These are phyloP conservation scores for Lyophyllum semitale DNA, from an alignment of 768 basidiomycete genomes.

Conservation along the genomic window DNA sequence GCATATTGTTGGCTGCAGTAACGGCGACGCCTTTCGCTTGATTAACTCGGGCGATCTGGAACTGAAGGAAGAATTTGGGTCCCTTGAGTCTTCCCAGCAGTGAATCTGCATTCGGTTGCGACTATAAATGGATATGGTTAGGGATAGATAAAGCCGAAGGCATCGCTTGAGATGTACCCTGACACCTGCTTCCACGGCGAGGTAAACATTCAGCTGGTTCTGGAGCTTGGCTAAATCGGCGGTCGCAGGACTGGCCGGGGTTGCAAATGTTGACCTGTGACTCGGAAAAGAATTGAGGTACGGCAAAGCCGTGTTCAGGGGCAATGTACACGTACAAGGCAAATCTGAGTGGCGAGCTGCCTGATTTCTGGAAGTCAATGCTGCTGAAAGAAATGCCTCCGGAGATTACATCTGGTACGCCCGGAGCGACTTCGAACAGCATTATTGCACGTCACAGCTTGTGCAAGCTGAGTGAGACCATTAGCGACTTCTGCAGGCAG, in stretches of 20 bases:
- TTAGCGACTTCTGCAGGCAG: slow-evolving; percentile 26
- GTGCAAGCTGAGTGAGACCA: slow-evolving; percentile 18
- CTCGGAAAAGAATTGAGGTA: not conserved
- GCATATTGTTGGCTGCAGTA: slow-evolving; percentile 26
- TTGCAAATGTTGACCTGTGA: slow-evolving; percentile 21
- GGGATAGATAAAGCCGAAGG: not conserved
- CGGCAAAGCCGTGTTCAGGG: no score
- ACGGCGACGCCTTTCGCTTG: slow-evolving; percentile 22
- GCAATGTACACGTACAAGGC: slow-evolving; percentile 15
- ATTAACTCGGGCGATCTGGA: slow-evolving; percentile 30
- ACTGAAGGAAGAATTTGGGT: slow-evolving; percentile 32
- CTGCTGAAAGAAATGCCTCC: slow-evolving; percentile 24
- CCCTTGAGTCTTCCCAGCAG: slow-evolving; percentile 27
- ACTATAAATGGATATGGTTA: slow-evolving; percentile 6
- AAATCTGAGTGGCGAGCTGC: slow-evolving; percentile 26
- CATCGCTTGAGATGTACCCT: slow-evolving; percentile 13
- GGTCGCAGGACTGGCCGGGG: slow-evolving; percentile 24
- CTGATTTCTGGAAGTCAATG: slow-evolving; percentile 30
- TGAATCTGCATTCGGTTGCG: slow-evolving; percentile 22
- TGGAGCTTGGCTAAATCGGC: slow-evolving; percentile 24
- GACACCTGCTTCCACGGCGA: slow-evolving; percentile 28
- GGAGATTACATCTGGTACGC: slow-evolving; percentile 26
- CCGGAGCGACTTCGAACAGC: slow-evolving; percentile 21
- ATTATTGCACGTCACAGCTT: slow-evolving; percentile 22
- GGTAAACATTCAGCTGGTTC: slow-evolving; percentile 28